Evolutionary conservation across 2,329 filamentous ascomycete species (phyloP).

Genomic region (Fusarium subglutinans): DNA sequence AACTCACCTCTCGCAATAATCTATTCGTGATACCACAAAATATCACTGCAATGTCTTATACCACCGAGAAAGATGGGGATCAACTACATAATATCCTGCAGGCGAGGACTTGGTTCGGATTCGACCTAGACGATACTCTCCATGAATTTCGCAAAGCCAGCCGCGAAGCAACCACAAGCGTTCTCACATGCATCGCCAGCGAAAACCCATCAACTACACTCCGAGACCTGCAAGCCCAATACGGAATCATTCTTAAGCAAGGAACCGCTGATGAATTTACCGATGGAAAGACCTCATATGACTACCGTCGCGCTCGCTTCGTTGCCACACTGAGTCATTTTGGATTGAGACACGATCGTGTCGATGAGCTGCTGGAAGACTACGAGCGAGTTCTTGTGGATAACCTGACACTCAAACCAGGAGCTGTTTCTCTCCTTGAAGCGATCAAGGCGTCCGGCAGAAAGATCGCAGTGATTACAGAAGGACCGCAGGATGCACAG

Average conservation of each 20-base stretch:
- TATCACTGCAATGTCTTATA: background rate
- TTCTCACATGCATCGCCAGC: constrained; percentile 45
- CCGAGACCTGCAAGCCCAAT: constrained; percentile 35
- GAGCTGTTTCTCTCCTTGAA: constrained; percentile 48
- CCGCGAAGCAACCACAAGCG: constrained; percentile 44
- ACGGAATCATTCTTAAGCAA: constrained; percentile 46
- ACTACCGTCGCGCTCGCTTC: constrained; percentile 55
- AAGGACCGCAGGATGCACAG: constrained; percentile 59
- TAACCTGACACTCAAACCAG: constrained; percentile 49
- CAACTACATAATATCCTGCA: background rate
- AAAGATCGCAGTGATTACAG: constrained; percentile 56
- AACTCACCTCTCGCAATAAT: background rate
- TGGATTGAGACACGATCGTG: constrained; percentile 17
- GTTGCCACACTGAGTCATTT: constrained; percentile 44
- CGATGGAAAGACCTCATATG: constrained; percentile 54
- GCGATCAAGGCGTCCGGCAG: constrained; percentile 48
- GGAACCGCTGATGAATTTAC: constrained; percentile 53
- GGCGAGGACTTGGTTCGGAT: constrained; percentile 52
- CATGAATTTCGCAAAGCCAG: constrained; percentile 57
- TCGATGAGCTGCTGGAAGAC: constrained; percentile 34
- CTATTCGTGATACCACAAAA: no score
- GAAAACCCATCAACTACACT: background rate
- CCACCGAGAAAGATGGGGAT: accelerated
- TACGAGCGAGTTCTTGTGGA: constrained; percentile 46
- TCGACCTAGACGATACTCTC: constrained; percentile 60